Evolutionary conservation across 257 asterid species (phyloP).

Genomic region (Perilla frutescens): DNA sequence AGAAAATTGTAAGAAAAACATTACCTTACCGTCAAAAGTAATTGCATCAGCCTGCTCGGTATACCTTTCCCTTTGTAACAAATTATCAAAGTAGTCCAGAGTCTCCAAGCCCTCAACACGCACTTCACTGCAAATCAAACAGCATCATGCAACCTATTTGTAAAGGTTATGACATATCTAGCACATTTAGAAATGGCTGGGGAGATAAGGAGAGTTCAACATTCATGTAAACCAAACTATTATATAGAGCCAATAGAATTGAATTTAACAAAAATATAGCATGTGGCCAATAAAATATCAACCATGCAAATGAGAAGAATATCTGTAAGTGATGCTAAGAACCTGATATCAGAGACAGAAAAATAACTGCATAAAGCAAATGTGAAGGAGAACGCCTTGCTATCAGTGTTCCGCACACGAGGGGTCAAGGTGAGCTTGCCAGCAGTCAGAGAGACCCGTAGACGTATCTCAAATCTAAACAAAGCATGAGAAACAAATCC

Average conservation of each 20-base stretch:
- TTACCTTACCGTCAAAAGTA: constrained; percentile 89
- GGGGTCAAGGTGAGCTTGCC: constrained; percentile 76
- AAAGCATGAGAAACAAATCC: constrained; percentile 37
- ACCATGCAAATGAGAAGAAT: constrained; percentile 26
- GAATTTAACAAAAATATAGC: constrained; percentile 26
- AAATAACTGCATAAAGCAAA: constrained; percentile 75
- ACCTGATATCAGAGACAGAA: constrained; percentile 85
- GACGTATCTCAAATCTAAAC: constrained; percentile 79
- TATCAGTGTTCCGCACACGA: constrained; percentile 73
- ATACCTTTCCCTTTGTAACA: constrained; percentile 64
- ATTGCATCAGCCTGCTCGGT: constrained; percentile 95
- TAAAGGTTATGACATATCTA: constrained; percentile 38
- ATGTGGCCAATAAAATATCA: constrained; percentile 21
- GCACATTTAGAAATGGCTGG: constrained; percentile 30
- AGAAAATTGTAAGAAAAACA: constrained; percentile 14
- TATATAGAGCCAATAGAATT: not conserved
- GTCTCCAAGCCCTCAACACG: constrained; percentile 96
- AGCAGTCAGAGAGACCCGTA: constrained; percentile 68
- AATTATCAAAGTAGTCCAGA: constrained; percentile 75
- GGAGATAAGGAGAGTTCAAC: constrained; percentile 23
- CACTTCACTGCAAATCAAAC: constrained; percentile 79
- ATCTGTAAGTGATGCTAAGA: constrained; percentile 34
- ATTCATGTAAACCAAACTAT: constrained; percentile 13
- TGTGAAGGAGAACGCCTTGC: constrained; percentile 74
- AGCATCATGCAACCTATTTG: constrained; percentile 48